Conservation (phyloP, 345 rosid genomes). For the Cochlearia excelsa region DNA sequence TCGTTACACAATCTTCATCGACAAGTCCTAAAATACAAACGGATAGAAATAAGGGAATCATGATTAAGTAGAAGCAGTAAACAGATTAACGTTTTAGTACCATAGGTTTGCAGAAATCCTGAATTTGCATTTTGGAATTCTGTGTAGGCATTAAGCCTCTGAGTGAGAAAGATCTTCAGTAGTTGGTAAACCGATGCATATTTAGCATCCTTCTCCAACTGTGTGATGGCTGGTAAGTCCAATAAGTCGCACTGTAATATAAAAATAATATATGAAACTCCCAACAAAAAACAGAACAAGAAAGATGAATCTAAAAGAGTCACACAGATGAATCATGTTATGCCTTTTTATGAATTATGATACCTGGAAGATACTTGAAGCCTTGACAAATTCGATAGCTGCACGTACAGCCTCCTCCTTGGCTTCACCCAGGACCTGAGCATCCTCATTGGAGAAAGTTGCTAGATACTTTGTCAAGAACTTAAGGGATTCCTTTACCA, state of each 20-base stretch:
- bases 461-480: constrained; percentile 81
- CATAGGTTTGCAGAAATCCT: constrained; percentile 61
- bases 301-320: constrained; percentile 13
- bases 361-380: constrained; percentile 91
- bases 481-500: constrained; percentile 62
- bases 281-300: constrained; percentile 4
- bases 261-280: neutral
- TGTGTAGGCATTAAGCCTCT: constrained; percentile 68
- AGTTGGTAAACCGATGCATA: constrained; percentile 73
- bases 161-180: constrained; percentile 74
- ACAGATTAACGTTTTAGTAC: constrained; percentile 33
- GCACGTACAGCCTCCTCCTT: constrained; percentile 87
- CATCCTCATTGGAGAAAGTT: constrained; percentile 79
- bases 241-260: constrained; percentile 81
- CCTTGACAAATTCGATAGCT: constrained; percentile 77
- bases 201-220: constrained; percentile 77
- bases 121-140: constrained; percentile 80
- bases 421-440: constrained; percentile 57
- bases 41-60: neutral
- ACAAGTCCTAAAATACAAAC: constrained; percentile 57
- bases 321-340: neutral
- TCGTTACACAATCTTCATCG: constrained; percentile 84
- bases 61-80: constrained; percentile 1
- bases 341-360: constrained; percentile 3
- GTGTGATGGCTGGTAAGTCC: constrained; percentile 83